These are phyloP conservation scores for Xylariaceae sp. DNA, from an alignment of 2,329 filamentous ascomycete species.

Conservation along the genomic window DNA sequence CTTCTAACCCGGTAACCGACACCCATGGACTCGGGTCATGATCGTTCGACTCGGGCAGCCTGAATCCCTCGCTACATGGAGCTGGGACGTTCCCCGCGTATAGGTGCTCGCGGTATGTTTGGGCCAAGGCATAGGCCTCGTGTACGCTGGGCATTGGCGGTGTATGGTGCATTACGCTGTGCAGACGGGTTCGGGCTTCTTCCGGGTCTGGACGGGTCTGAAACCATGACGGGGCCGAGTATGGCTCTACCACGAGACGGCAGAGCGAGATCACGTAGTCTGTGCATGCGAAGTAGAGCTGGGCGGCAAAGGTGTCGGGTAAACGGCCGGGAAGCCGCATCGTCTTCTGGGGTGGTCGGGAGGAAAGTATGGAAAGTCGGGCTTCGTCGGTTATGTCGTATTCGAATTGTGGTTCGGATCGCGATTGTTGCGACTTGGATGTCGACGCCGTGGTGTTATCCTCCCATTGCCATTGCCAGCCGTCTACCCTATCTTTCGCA, in stretches of 20 bases:
- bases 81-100: conserved; percentile 18
- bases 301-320: conserved; percentile 25
- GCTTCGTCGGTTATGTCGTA: background rate
- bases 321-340: conserved; percentile 26
- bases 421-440: background rate
- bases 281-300: conserved; percentile 26
- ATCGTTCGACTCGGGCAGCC: conserved; percentile 8
- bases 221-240: conserved; percentile 11
- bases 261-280: conserved; percentile 23
- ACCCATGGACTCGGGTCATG: conserved; percentile 20
- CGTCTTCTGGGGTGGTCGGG: conserved; percentile 17
- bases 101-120: conserved; percentile 22
- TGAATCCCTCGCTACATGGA: conserved; percentile 10
- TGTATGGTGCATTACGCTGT: conserved; percentile 18
- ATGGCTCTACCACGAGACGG: conserved; percentile 9
- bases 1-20: conserved; percentile 19
- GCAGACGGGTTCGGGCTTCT: conserved; percentile 12
- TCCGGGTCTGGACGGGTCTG: conserved; percentile 4
- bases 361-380: background rate
- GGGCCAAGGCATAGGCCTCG: conserved; percentile 22
- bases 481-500: background rate
- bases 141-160: conserved; percentile 17
- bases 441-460: background rate
- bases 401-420: conserved; percentile 12
- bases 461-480: background rate